A percentile compares a stretch with the other conserved stretches of the same genome.
phyloP scores from a whole-genome alignment of 1,139 yeast genomes.

The Geotrichum armillariae region DNA sequence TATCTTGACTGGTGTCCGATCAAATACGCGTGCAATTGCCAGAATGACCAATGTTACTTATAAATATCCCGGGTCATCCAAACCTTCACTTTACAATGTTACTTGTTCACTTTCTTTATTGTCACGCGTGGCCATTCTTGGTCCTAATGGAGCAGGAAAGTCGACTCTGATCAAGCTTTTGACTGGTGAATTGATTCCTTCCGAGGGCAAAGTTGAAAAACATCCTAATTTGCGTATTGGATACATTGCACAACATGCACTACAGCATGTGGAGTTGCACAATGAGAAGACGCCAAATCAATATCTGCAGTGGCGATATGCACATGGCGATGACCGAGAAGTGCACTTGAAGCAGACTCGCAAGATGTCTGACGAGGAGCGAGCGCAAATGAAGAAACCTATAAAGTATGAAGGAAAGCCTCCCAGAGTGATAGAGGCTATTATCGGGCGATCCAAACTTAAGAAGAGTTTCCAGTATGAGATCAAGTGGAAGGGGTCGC shows the following conservation, averaged over 20 bases:
- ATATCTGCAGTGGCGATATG: slow-evolving; percentile 97
- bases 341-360: slow-evolving; percentile 91
- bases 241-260: slow-evolving; percentile 97
- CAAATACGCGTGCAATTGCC: slow-evolving; percentile 93
- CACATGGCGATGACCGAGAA: slow-evolving; percentile 98
- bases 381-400: slow-evolving; percentile 72
- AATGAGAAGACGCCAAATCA: slow-evolving; percentile 97
- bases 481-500: slow-evolving; percentile 90
- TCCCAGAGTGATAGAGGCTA: slow-evolving; percentile 83
- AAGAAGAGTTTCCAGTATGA: slow-evolving; percentile 97
- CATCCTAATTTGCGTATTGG: slow-evolving; percentile 98
- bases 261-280: slow-evolving; percentile 95
- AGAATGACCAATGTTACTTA: slow-evolving; percentile 84
- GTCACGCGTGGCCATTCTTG: slow-evolving; percentile 93
- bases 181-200: slow-evolving; percentile 89
- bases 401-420: slow-evolving; percentile 91
- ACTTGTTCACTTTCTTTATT: slow-evolving; percentile 87
- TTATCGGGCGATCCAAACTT: slow-evolving; percentile 95
- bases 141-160: slow-evolving; percentile 99
- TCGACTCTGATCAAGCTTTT: slow-evolving; percentile 89
- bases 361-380: slow-evolving; percentile 81
- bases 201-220: slow-evolving; percentile 87
- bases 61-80: slow-evolving; percentile 83
- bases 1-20: slow-evolving; percentile 91
- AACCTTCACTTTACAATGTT: slow-evolving; percentile 77